These are phyloP conservation scores for Leccinum subrobustum DNA, from an alignment of 1,284 basidiomycete genomes.

Conservation along the genomic window DNA sequence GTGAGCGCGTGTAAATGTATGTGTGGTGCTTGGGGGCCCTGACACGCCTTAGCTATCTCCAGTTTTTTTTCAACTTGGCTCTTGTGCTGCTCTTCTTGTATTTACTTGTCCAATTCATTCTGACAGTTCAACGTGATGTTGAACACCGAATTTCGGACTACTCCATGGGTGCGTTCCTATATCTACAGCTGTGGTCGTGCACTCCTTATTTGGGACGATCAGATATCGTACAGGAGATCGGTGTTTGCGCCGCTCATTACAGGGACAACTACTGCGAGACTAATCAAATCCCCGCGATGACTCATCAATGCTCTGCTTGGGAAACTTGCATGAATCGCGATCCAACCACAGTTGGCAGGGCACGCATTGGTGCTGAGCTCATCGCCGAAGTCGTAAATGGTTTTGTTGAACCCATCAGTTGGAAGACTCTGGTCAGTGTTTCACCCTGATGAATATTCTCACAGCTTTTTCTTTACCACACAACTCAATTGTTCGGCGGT, in stretches of 20 bases:
- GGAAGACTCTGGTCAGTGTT: slow-evolving; percentile 85
- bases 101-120: slow-evolving; percentile 80
- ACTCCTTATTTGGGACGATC: slow-evolving; percentile 23
- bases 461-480: slow-evolving; percentile 4
- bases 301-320: slow-evolving; percentile 83
- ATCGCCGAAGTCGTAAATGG: slow-evolving; percentile 95
- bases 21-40: slow-evolving; percentile 10
- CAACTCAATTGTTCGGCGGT: slow-evolving; percentile 17
- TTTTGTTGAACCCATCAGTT: slow-evolving; percentile 95
- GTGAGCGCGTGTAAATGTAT: slow-evolving; percentile 40
- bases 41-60: slow-evolving; percentile 68
- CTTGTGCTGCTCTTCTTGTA: slow-evolving; percentile 86
- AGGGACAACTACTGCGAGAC: slow-evolving; percentile 82
- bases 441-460: slow-evolving; percentile 10
- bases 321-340: slow-evolving; percentile 96
- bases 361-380: slow-evolving; percentile 89
- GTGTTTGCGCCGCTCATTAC: slow-evolving; percentile 77
- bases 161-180: slow-evolving; percentile 68
- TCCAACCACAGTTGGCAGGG: slow-evolving; percentile 85
- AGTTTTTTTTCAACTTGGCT: slow-evolving; percentile 93
- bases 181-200: slow-evolving; percentile 15
- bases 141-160: slow-evolving; percentile 87
- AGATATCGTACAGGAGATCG: slow-evolving; percentile 91
- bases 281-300: slow-evolving; percentile 81
- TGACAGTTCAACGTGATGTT: slow-evolving; percentile 90